Evolutionary conservation across 179 eudicot species (phyloP).

Genomic region (Gypsophila paniculata): DNA sequence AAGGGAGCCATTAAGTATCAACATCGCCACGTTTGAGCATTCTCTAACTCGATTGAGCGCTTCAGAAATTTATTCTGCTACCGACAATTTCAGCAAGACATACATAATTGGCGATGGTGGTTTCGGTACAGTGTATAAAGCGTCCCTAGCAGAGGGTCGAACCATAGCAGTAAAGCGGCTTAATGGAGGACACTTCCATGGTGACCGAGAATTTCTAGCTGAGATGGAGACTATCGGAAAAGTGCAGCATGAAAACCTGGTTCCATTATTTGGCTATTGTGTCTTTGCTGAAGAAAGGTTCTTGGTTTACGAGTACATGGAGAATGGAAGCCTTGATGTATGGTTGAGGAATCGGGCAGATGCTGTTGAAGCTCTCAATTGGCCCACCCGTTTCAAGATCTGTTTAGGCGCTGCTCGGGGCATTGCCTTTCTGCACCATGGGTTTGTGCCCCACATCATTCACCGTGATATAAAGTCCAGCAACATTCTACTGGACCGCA

Average conservation of each 20-base stretch:
- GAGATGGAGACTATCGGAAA: slow-evolving; percentile 93
- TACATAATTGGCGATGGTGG: slow-evolving; percentile 88
- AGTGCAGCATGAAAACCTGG: slow-evolving; percentile 74
- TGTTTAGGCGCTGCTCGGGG: slow-evolving; percentile 82
- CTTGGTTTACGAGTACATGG: slow-evolving; percentile 91
- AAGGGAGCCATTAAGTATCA: slow-evolving; percentile 86
- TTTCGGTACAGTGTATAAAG: slow-evolving; percentile 83
- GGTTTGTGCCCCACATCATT: slow-evolving; percentile 83
- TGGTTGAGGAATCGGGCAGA: slow-evolving; percentile 82
- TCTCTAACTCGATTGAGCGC: slow-evolving; percentile 57
- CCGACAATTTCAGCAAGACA: slow-evolving; percentile 88
- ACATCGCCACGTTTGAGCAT: slow-evolving; percentile 83
- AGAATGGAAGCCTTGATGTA: slow-evolving; percentile 86
- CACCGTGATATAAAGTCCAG: slow-evolving; percentile 91
- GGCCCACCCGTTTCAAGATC: slow-evolving; percentile 90
- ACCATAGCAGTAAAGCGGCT: slow-evolving; percentile 81
- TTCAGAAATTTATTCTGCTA: slow-evolving; percentile 63
- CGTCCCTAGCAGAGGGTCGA: slow-evolving; percentile 58
- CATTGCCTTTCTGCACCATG: slow-evolving; percentile 88
- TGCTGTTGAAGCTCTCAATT: slow-evolving; percentile 65
- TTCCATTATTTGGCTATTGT: slow-evolving; percentile 77
- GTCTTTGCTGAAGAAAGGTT: slow-evolving; percentile 65
- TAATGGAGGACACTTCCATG: slow-evolving; percentile 62
- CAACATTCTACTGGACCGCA: slow-evolving; percentile 67
- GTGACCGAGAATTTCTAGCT: slow-evolving; percentile 78